phyloP scores from a whole-genome alignment of 768 basidiomycete species.

The Astraeus odoratus region DNA sequence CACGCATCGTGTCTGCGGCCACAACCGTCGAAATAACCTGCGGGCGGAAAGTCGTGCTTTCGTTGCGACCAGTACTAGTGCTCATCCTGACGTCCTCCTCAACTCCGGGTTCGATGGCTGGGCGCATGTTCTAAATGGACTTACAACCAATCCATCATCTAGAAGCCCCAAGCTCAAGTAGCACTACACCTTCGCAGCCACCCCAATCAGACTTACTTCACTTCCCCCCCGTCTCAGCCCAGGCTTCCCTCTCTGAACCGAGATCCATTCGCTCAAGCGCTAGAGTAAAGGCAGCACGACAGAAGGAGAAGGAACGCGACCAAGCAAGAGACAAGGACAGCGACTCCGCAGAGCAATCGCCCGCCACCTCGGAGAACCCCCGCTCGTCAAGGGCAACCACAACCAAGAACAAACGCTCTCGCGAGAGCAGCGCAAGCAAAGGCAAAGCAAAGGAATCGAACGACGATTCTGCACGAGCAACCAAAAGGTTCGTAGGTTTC shows the following conservation, averaged over 20 bases:
- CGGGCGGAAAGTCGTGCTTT: conserved; percentile 17
- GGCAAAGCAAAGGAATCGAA: conserved; percentile 56
- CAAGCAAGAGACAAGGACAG: conserved; percentile 50
- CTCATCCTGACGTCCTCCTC: conserved; percentile 13
- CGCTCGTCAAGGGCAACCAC: conserved; percentile 34
- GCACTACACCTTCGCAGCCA: conserved; percentile 36
- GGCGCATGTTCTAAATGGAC: conserved; percentile 88
- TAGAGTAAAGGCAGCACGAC: conserved; percentile 67
- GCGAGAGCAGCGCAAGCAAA: conserved; percentile 45
- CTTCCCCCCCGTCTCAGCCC: conserved; percentile 30
- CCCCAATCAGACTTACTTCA: conserved; percentile 32
- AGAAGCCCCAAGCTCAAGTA: conserved; percentile 64
- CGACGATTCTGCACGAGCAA: conserved; percentile 45
- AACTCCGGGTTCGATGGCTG: conserved; percentile 67
- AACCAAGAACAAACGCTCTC: conserved; percentile 43
- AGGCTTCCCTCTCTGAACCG: conserved; percentile 38
- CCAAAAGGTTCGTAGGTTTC: conserved; percentile 53
- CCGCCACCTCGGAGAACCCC: conserved; percentile 35
- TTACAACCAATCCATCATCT: conserved; percentile 66
- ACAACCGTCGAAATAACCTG: conserved; percentile 6
- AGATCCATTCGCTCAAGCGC: conserved; percentile 67
- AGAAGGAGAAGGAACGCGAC: conserved; percentile 53
- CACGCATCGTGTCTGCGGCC: neutral
- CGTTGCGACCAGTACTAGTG: conserved; percentile 17
- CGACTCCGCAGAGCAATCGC: conserved; percentile 38